Percentiles rank a stretch among this genome's conserved stretches.
phyloP scores from a whole-genome alignment of 345 rosid genomes.

The Streptanthus diversifolius region DNA sequence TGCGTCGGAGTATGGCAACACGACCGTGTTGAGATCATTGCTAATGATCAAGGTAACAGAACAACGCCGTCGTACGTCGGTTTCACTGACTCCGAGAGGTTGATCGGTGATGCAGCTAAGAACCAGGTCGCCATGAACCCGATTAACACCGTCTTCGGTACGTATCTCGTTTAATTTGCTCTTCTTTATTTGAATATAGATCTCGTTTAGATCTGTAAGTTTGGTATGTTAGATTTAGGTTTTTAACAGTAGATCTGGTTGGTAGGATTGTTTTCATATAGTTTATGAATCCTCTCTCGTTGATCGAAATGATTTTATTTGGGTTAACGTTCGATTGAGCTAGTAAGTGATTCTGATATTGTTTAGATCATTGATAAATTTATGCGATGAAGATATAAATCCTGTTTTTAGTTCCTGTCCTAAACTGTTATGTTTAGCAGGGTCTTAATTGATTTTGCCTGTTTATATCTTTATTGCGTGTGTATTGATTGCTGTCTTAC shows the following conservation, averaged over 20 bases:
- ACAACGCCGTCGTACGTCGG: slow-evolving; percentile 69
- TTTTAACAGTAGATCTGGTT: background rate
- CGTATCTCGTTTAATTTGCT: background rate
- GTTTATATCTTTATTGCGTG: too few species aligned
- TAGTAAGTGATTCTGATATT: background rate
- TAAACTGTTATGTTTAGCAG: too few species aligned
- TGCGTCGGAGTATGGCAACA: slow-evolving; percentile 84
- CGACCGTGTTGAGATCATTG: slow-evolving; percentile 76
- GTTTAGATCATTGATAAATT: background rate
- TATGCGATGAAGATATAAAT: too few species aligned
- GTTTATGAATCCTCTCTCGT: background rate
- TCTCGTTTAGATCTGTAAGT: slow-evolving; percentile 26
- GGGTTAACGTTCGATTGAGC: background rate
- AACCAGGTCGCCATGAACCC: slow-evolving; percentile 88
- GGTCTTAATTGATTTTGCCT: too few species aligned
- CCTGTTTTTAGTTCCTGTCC: too few species aligned
- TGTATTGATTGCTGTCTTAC: background rate
- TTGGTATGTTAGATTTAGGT: background rate
- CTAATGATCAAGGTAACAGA: slow-evolving; percentile 73
- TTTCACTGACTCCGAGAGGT: slow-evolving; percentile 63
- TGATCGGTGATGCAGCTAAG: slow-evolving; percentile 79
- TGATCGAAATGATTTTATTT: background rate
- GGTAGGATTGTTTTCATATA: background rate
- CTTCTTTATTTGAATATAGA: background rate
- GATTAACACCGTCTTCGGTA: slow-evolving; percentile 63